Evolutionary conservation across 2,329 filamentous ascomycete genomes (phyloP), one percentile per base, ranked within the genome.

Genomic region (Harringtonia lauricola): DNA sequence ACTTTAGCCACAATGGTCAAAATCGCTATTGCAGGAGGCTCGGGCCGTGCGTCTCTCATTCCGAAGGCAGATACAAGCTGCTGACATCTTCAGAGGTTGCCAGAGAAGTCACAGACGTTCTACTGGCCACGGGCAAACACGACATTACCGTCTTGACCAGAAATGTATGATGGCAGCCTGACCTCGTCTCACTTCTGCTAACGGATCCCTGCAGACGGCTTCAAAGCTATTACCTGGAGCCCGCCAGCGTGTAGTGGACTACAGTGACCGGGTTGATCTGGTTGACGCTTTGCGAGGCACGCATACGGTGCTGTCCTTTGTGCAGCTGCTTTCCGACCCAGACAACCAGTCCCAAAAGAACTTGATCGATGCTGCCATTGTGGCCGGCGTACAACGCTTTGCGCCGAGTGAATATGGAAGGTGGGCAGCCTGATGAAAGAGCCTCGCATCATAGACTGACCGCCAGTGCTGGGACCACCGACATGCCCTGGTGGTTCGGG

Each of bases 331-430:
- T 12, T 8, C 12, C 9, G 36, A 24, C 36, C 36, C 8, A 12
- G 36, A 26, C 9, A 37, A 37, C 12, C 6, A 4, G 10, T 17
- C 36, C 13, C 36, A 37, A 13, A 26, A 19, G n/a, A 22, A 66
- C 30, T 58, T 82, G 39, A 74, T 81, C 42, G 72, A 81, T 45
- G 79, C 76, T 1, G 66, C 73, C 8, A 63, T 79, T 33, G 60
- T 62, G 2, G 76, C 75, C 2, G 73, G 75, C 1, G 76, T 82
- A 7, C 70, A 72, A 50, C 67, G 76, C 9, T 79, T 78, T 54
- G 67, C 79, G 1, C 76, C 77, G 2, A 74, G 72, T 26, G 79
- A 83, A 50, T 83, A 70, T 47, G 59, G 54, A 24, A 57, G 57
- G 67, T 69, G 46, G 56, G 53, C 33, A 10, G 29, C 9, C 8